Evolutionary conservation across 257 asterid species (phyloP), one percentile per base, ranked within the genome.

Genomic region (Solanum gandarillasii): DNA sequence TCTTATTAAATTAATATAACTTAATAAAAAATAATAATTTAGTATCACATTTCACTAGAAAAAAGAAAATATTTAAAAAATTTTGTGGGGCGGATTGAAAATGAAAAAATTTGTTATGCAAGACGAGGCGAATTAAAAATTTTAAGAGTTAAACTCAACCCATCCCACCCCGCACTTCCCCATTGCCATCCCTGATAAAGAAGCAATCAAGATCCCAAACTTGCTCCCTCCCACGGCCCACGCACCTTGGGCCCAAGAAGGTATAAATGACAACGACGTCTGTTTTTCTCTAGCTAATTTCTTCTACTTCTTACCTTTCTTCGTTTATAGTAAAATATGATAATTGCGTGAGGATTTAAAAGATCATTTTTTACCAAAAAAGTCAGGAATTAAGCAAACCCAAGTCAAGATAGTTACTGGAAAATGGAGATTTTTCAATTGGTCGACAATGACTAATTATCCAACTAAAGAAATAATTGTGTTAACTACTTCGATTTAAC

Each of bases 51-150:
- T 18, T 52, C 8, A 6, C 62, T 18, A 52, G 62, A 18, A 52
- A 2, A 52, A 52, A 2, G 14, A 6, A 52, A 1, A 6, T 52
- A 16, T 52, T 52, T 18, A 52, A 1, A 52, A 52, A 18, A 0
- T 52, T 18, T 0, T 52, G 10, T 0, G 0, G 2, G 23, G 4
- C 4, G 0, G 4, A 3, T 55, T 55, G 0, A 16, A 16, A 52
- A 52, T 52, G 0, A 52, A 52, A 16, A 52, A 52, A 52, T 16
- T 16, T 16, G 0, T 52, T 6, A 52, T 6, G 0, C 23, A 52
- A 18, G 9, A 6, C 9, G 3, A 52, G 4, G 9, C 0, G 3
- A 16, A 52, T 52, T 52, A 18, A 18, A 52, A 14, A 0, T 5
- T 48, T 48, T 48, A 48, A 14, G 3, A 7, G 0, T 48, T 14